Conservation (phyloP, 495 filamentous ascomycete species). For the Daldinia caldariorum region DNA sequence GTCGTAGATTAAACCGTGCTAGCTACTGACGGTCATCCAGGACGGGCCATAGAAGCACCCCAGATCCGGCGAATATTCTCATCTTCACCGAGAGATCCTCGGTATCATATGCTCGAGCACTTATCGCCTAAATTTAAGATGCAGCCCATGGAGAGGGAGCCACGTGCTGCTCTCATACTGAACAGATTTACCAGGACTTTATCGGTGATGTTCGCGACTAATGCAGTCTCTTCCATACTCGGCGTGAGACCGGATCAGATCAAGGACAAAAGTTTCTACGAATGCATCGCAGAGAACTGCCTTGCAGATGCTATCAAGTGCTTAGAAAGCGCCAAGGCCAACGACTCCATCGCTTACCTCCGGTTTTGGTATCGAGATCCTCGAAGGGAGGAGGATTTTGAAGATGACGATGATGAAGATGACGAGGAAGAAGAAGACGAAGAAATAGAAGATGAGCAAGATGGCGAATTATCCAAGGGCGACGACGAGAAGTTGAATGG, state of each 20-base stretch:
- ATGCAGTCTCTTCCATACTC: constrained; percentile 74
- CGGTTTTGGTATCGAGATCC: constrained; percentile 91
- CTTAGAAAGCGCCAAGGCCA: constrained; percentile 87
- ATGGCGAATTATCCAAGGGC: constrained; percentile 23
- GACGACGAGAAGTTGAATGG: constrained; percentile 44
- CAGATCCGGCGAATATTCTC: constrained; percentile 81
- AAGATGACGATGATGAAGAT: constrained; percentile 47
- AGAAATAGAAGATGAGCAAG: constrained; percentile 27
- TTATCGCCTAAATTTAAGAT: constrained; percentile 83
- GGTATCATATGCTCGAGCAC: constrained; percentile 90
- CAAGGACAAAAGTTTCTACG: constrained; percentile 78
- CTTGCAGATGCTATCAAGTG: constrained; percentile 77
- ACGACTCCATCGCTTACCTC: constrained; percentile 91
- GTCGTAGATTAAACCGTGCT: constrained; percentile 11
- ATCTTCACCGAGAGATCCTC: constrained; percentile 82
- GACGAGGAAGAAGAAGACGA: constrained; percentile 50
- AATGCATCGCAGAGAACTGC: constrained; percentile 81
- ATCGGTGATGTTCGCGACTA: constrained; percentile 87
- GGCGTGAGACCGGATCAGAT: constrained; percentile 73
- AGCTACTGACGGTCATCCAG: constrained; percentile 56
- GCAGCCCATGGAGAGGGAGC: constrained; percentile 73
- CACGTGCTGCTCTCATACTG: constrained; percentile 84
- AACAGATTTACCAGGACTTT: constrained; percentile 87
- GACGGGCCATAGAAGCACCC: constrained; percentile 81
- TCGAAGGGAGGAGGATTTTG: constrained; percentile 52